phyloP scores from a whole-genome alignment of 2,329 filamentous ascomycete genomes.

The Penicillium hesseltinei region DNA sequence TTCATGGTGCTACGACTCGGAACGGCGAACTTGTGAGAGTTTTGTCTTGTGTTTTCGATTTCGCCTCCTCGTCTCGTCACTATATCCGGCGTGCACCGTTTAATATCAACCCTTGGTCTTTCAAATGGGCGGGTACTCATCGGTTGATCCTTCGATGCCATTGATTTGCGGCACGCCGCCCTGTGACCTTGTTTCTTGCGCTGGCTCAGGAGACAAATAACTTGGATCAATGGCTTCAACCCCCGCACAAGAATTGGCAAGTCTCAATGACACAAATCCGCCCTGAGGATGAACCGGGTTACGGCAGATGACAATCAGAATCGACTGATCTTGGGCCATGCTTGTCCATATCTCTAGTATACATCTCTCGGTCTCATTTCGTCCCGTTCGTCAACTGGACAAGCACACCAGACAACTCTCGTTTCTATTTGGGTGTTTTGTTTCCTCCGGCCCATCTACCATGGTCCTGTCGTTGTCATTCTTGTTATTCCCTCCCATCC shows the following conservation, averaged over 20 bases:
- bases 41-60: conserved; percentile 20
- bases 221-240: neutral
- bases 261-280: neutral
- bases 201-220: neutral
- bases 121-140: conserved; percentile 7
- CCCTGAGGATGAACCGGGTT: neutral
- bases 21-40: conserved; percentile 36
- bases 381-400: neutral
- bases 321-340: neutral
- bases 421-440: neutral
- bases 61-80: conserved; percentile 17
- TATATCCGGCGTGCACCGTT: conserved; percentile 19
- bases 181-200: neutral
- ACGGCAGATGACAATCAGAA: neutral
- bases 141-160: conserved; percentile 4
- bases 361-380: neutral
- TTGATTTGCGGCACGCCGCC: neutral
- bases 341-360: neutral
- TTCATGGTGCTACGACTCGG: conserved; percentile 40
- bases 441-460: neutral
- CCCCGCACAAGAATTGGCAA: neutral
- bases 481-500: conserved; percentile 1
- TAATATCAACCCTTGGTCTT: conserved; percentile 22
- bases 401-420: neutral
- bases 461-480: conserved; percentile 3